Evolutionary conservation across 352 stramenopile genomes (phyloP), one percentile per base, ranked within the genome.

Genomic region (Aphanomyces astaci): DNA sequence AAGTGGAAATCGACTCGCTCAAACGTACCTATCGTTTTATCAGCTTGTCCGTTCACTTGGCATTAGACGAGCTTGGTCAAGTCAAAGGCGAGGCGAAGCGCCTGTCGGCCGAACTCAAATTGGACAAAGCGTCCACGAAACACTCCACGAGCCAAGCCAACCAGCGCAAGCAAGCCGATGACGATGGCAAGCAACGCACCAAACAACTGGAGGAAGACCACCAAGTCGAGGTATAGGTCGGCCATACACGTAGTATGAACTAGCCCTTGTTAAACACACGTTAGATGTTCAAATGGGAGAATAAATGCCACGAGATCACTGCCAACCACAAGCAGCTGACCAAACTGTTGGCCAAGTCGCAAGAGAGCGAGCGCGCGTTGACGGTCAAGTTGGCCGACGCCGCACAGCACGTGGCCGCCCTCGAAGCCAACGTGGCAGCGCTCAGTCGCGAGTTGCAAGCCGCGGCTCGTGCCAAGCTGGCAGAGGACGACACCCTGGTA

Each of bases 221-320:
- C 51, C 15, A 59, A 30, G 51, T 59, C 24, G 51, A 59, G 30
- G 51, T 59, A 36, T n/a, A 33, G 2, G 0, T 32, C n/a, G n/a
- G n/a, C n/a, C n/a, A n/a, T n/a, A n/a, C n/a, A n/a, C n/a, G n/a
- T n/a, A n/a, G n/a, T n/a, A n/a, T n/a, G n/a, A n/a, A n/a, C n/a
- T n/a, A n/a, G n/a, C n/a, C n/a, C n/a, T n/a, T n/a, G n/a, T n/a
- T n/a, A n/a, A n/a, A n/a, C n/a, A n/a, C n/a, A n/a, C n/a, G n/a
- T n/a, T 59, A 59, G 51, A 59, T 59, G 0, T 36, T 59, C 51
- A 59, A 59, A 59, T 59, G 51, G 51, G 51, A 59, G 24, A 59
- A 39, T 25, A 30, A 36, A 19, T 59, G 51, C 4, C 15, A 59
- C 4, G 51, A 59, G 24, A 59, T 59, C 25, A 39, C 22, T n/a